Conservation (phyloP, 2,329 filamentous ascomycete genomes). For the Metarhizium brunneum region DNA sequence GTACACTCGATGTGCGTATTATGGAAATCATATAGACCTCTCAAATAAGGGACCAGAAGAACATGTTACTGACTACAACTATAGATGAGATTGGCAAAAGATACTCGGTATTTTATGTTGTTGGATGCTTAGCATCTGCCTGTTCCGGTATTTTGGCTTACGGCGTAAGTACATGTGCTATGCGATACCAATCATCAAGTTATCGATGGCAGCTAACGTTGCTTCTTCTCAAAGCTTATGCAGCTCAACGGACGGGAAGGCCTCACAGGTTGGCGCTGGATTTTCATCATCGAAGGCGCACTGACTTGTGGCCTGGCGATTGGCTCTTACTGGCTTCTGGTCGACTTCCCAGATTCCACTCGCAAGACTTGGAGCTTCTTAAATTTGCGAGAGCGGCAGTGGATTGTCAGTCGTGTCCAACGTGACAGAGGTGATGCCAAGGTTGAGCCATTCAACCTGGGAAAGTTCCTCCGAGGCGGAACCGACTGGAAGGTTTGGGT, state of each 20-base stretch:
- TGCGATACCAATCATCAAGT: not conserved
- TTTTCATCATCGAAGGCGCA: conserved; percentile 47
- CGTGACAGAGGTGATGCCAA: conserved; percentile 48
- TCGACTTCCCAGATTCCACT: conserved; percentile 54
- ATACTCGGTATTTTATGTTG: conserved; percentile 60
- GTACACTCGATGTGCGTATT: conserved; percentile 53
- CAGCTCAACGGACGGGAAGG: conserved; percentile 48
- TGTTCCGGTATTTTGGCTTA: conserved; percentile 62
- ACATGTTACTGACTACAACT: not conserved
- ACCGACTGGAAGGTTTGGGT: conserved; percentile 51
- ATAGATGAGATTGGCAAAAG: conserved; percentile 59
- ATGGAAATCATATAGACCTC: not conserved
- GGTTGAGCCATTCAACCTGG: conserved; percentile 40
- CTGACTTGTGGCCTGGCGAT: conserved; percentile 45
- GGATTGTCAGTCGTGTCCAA: conserved; percentile 44
- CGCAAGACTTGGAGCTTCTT: conserved; percentile 45
- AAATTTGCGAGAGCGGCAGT: conserved; percentile 37
- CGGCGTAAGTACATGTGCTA: conserved; percentile 32
- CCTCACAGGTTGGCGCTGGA: conserved; percentile 57
- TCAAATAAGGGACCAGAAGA: not conserved
- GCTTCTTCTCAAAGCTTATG: conserved; percentile 35
- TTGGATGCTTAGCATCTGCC: conserved; percentile 56
- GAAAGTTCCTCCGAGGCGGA: conserved; percentile 36
- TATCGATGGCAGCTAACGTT: not conserved
- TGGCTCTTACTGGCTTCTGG: conserved; percentile 45